Conservation (phyloP, 192 early-diverging fungal species). For the Geranomyces variabilis region DNA sequence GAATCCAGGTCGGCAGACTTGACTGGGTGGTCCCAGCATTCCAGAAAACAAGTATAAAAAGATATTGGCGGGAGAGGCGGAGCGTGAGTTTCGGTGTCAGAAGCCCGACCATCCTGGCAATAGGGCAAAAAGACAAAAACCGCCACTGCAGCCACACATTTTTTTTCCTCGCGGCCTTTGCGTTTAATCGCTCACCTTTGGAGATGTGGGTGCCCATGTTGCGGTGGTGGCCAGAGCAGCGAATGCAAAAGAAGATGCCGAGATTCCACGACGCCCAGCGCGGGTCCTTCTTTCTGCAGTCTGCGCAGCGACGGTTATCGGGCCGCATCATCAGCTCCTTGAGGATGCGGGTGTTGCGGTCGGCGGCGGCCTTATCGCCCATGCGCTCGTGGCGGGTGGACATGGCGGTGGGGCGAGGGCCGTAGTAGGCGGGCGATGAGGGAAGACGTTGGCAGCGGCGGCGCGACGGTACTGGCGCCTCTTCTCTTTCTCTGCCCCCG, state of each 20-base stretch:
- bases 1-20: slow-evolving; percentile 82
- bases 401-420: slow-evolving; percentile 33
- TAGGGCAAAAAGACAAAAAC: too few relatives aligned
- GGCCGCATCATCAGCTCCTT: slow-evolving; percentile 70
- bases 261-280: slow-evolving; percentile 87
- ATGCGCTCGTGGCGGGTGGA: slow-evolving; percentile 66
- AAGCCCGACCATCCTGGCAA: too few relatives aligned
- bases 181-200: slow-evolving; percentile 74
- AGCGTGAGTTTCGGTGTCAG: too few relatives aligned
- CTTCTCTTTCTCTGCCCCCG: too few relatives aligned
- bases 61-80: too few relatives aligned
- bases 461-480: too few relatives aligned
- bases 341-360: slow-evolving; percentile 71
- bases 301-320: slow-evolving; percentile 77
- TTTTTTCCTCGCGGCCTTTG: too few relatives aligned
- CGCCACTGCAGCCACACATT: too few relatives aligned
- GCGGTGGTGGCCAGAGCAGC: slow-evolving; percentile 83
- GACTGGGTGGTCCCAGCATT: too few relatives aligned
- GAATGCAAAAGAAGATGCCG: slow-evolving; percentile 92
- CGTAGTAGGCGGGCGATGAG: too few relatives aligned
- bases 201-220: slow-evolving; percentile 84
- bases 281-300: slow-evolving; percentile 80
- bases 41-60: too few relatives aligned
- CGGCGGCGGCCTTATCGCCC: slow-evolving; percentile 70
- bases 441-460: too few relatives aligned